A percentile compares a stretch with the other conserved stretches of the same genome.
phyloP scores from a whole-genome alignment of 352 stramenopile species.

The Globisporangium nagaii region DNA sequence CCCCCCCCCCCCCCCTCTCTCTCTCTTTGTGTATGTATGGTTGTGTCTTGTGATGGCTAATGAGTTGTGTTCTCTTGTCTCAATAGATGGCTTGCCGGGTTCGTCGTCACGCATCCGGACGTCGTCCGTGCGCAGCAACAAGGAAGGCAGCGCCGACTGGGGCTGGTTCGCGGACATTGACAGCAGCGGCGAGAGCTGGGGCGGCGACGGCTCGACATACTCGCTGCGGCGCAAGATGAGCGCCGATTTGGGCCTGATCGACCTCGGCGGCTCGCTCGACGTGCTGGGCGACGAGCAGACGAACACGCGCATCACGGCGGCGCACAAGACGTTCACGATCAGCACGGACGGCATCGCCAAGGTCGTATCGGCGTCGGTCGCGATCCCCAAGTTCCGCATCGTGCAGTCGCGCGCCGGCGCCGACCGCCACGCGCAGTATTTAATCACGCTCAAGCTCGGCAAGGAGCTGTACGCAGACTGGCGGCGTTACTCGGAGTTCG shows the following conservation, averaged over 20 bases:
- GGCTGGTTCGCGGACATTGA: slow-evolving; percentile 88
- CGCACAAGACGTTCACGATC: slow-evolving; percentile 85
- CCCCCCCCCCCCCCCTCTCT: too few relatives aligned
- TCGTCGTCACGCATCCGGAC: slow-evolving; percentile 50
- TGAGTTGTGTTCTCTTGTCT: slow-evolving; percentile 10
- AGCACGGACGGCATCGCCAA: slow-evolving; percentile 66
- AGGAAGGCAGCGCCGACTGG: slow-evolving; percentile 81
- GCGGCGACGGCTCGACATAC: slow-evolving; percentile 58
- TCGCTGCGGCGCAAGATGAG: slow-evolving; percentile 61
- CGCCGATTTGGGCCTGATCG: slow-evolving; percentile 64
- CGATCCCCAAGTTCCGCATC: slow-evolving; percentile 87
- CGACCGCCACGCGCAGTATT: slow-evolving; percentile 83
- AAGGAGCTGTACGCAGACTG: slow-evolving; percentile 85
- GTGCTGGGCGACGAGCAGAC: slow-evolving; percentile 81
- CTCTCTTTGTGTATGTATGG: background rate
- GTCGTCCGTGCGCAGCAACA: slow-evolving; percentile 23
- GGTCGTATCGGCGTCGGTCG: slow-evolving; percentile 72
- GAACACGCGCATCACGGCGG: slow-evolving; percentile 77
- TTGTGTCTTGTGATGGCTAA: slow-evolving; percentile 18
- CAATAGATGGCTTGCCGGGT: slow-evolving; percentile 28
- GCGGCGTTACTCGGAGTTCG: slow-evolving; percentile 86
- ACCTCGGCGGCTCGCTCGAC: slow-evolving; percentile 52
- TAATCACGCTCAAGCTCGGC: slow-evolving; percentile 83
- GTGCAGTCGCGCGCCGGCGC: slow-evolving; percentile 75
- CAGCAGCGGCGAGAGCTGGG: slow-evolving; percentile 80